Evolutionary conservation across 352 stramenopile genomes (phyloP), one percentile per base, ranked within the genome.

Genomic region (Globisporangium recalcitrans): DNA sequence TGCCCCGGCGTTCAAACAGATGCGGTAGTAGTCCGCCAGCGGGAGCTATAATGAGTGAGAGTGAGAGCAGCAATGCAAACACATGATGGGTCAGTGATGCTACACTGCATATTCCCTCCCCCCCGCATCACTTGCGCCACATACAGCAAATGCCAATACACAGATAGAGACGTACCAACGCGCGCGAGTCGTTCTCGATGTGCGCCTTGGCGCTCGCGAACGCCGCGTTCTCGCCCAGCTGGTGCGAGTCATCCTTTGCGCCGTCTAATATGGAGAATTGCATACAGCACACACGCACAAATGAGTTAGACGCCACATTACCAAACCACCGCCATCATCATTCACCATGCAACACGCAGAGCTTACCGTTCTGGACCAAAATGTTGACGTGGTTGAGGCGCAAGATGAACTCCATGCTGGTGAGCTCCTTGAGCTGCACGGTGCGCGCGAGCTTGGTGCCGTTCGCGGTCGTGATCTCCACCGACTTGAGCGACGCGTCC

Each of bases 301-400:
- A 14, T 42, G 2, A 42, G 10, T 38, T 52, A 5, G 34, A n/a
- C 26, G 0, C 26, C 22, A 11, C 9, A 31, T 2, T 52, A 31
- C 2, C 13, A 52, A 11, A 7, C 47, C 13, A n/a, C 14, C 9
- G 11, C n/a, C n/a, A 6, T 21, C 19, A 32, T 10, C 22, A 32
- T 16, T 24, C 24, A 32, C 10, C 8, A 47, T 32, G 10, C 31
- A 36, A 19, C 14, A 6, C 34, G 16, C 19, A 57, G 31, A 44
- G 53, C 4, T 16, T 63, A 68, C 80, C 71, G 46, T 83, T 85
- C 61, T 86, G 67, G 21, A 88, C 64, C 32, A 85, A 31, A 29
- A 89, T 62, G 60, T 82, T 80, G 22, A 88, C 70, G 55, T 88
- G 72, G 67, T 93, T 90, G 13, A 93, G 64, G 8, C 80, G 75